phyloP scores from a whole-genome alignment of 2,329 filamentous ascomycete species.

The Claviceps capensis region DNA sequence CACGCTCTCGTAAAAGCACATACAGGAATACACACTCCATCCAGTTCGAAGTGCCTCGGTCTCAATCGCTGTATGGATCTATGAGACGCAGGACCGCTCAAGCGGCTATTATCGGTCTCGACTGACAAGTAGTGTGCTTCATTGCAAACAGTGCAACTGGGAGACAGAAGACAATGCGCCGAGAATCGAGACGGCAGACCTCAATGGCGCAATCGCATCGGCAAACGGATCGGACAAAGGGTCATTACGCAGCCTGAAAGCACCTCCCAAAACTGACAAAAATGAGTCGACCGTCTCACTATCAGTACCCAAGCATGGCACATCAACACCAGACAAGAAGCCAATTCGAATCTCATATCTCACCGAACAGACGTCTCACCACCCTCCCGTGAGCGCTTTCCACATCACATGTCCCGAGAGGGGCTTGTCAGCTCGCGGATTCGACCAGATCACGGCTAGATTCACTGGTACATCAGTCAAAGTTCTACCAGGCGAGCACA shows the following conservation, averaged over 20 bases:
- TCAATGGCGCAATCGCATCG: constrained; percentile 18
- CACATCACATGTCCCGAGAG: constrained; percentile 86
- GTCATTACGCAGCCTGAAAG: constrained; percentile 34
- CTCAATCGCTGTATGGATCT: constrained; percentile 7
- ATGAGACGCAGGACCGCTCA: neutral
- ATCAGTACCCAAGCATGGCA: constrained; percentile 35
- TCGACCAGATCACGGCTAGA: constrained; percentile 92
- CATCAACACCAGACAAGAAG: constrained; percentile 28
- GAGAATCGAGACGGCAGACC: constrained; percentile 39
- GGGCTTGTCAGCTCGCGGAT: constrained; percentile 76
- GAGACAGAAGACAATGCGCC: constrained; percentile 71
- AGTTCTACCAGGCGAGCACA: constrained; percentile 83
- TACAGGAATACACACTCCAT: neutral
- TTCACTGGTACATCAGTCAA: constrained; percentile 93
- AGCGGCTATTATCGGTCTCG: neutral
- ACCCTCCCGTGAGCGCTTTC: constrained; percentile 93
- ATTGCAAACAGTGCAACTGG: constrained; percentile 66
- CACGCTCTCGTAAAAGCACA: neutral
- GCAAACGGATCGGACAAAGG: constrained; percentile 23
- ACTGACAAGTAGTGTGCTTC: constrained; percentile 1
- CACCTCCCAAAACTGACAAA: constrained; percentile 28
- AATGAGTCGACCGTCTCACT: constrained; percentile 34
- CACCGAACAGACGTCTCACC: constrained; percentile 95
- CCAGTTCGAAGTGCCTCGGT: too few species aligned
- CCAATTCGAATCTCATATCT: constrained; percentile 78